Base-by-base conservation (phyloP, 768 basidiomycete species). In the Lactarius vividus region DNA sequence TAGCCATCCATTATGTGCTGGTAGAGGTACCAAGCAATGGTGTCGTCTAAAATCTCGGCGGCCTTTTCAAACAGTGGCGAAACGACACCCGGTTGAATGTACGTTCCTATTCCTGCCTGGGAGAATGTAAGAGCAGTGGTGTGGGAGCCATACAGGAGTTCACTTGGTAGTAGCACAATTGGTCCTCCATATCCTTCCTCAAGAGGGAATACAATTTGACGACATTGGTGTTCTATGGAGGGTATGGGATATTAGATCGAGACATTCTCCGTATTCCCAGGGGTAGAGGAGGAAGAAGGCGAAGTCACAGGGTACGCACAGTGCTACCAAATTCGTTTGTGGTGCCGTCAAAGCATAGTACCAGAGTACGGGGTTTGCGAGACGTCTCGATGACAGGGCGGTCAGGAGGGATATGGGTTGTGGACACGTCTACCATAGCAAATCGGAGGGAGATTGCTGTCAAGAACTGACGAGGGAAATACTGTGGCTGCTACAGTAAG, bases 1-100 rank as follows among this genome's bases (percentile, higher is more conserved):
- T 93, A 94, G 0, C 92, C 92, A 10, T 83, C 87, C 76, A 86
- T 83, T 28, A 92, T 86, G 75, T 92, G 90, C 1, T 72, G 81
- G 61, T 86, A 85, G 49, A 92, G 78, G 71, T 87, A 91, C 89
- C 88, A 91, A 23, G 91, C 92, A 64, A 91, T 75, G 0, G 88
- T 90, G 57, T 83, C 75, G 70, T 93, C 92, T 46, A 88, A 61
- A 6, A 87, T 70, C 71, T 84, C 84, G 5, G 88, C 89, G 0
- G 77, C 69, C 83, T 84, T 83, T 57, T 79, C 73, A 66, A 84
- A 85, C 8, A 86, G 0, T 0, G 89, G 88, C 0, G 84, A 82
- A 28, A 91, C 85, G n/a, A 84, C 80, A 0, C 89, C 87, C 0
- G 89, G 87, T 79, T 78, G 71, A 79, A 86, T 77, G 76, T 83